phyloP scores from a whole-genome alignment of 2,329 filamentous ascomycete species.

The Huntiella abstrusa region DNA sequence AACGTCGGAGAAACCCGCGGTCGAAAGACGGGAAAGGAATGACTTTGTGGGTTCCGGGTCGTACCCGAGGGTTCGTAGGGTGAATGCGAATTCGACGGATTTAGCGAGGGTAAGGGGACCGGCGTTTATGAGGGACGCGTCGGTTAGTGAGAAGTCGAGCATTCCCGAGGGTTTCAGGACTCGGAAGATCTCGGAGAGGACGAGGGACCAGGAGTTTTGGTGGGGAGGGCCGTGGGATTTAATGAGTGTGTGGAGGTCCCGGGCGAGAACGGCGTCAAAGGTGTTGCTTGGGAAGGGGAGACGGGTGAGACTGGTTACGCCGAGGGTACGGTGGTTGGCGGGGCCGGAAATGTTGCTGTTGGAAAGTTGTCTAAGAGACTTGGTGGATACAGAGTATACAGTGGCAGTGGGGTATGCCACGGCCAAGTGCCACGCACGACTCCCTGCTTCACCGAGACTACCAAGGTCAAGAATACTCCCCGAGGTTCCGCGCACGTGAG shows the following conservation, averaged over 20 bases:
- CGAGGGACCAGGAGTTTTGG: conserved; percentile 74
- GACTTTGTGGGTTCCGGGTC: conserved; percentile 67
- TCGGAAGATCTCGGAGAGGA: conserved; percentile 69
- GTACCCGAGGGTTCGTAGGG: conserved; percentile 75
- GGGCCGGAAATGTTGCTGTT: conserved; percentile 67
- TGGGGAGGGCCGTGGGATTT: conserved; percentile 50
- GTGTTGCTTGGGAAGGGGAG: conserved; percentile 72
- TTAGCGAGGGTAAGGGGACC: conserved; percentile 64
- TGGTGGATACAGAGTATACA: conserved; percentile 72
- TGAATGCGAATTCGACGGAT: conserved; percentile 80
- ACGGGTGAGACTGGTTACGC: conserved; percentile 55
- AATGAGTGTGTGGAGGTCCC: conserved; percentile 68
- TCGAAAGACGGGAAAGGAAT: conserved; percentile 56
- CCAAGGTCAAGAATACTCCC: conserved; percentile 69
- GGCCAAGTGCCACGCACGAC: conserved; percentile 93
- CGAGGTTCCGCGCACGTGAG: conserved; percentile 17
- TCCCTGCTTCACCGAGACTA: conserved; percentile 58
- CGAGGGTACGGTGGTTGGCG: conserved; percentile 67
- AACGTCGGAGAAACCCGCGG: conserved; percentile 59
- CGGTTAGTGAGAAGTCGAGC: conserved; percentile 76
- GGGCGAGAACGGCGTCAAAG: conserved; percentile 83
- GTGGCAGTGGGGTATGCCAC: conserved; percentile 69
- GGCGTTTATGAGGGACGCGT: conserved; percentile 75
- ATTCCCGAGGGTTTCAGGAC: conserved; percentile 86
- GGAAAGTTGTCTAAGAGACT: conserved; percentile 48